Conservation (phyloP, 2,329 filamentous ascomycete genomes). For the Colletotrichum tropicicola region DNA sequence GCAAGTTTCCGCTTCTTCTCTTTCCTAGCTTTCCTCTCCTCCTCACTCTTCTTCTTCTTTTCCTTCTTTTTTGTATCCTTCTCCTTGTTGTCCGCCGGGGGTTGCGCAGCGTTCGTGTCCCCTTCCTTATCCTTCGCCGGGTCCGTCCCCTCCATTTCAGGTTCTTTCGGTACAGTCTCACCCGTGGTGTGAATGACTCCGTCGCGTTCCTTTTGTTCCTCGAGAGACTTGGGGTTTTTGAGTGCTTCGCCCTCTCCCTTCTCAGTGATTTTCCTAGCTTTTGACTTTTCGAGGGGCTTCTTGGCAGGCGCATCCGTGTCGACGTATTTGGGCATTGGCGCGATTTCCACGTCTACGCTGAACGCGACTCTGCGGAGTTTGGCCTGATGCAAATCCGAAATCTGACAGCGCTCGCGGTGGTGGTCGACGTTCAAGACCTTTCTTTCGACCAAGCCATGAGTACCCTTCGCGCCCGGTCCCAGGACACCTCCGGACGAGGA, state of each 20-base stretch:
- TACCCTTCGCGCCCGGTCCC: constrained; percentile 55
- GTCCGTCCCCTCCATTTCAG: constrained; percentile 45
- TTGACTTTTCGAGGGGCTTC: constrained; percentile 55
- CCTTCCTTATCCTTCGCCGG: constrained; percentile 34
- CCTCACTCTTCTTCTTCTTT: constrained; percentile 95
- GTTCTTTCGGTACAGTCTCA: constrained; percentile 49
- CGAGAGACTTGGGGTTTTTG: constrained; percentile 70
- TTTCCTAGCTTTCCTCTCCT: constrained; percentile 90
- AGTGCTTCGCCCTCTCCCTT: constrained; percentile 79
- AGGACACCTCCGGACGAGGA: constrained; percentile 71
- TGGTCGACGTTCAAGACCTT: constrained; percentile 86
- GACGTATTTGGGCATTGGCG: constrained; percentile 81
- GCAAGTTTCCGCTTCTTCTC: constrained; percentile 87
- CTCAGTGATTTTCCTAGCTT: constrained; percentile 72
- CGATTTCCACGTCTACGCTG: constrained; percentile 97
- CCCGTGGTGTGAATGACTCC: constrained; percentile 50
- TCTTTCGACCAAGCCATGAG: constrained; percentile 79
- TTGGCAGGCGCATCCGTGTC: constrained; percentile 61
- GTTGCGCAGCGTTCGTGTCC: constrained; percentile 32
- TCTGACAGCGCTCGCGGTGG: constrained; percentile 79
- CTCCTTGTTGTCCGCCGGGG: constrained; percentile 40
- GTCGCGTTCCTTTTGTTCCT: constrained; percentile 63
- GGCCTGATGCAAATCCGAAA: constrained; percentile 80
- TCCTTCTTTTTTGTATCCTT: constrained; percentile 81
- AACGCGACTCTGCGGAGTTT: constrained; percentile 92